These are phyloP conservation scores for Cutaneotrichosporon daszewskae DNA, from an alignment of 1,284 basidiomycete species.

Conservation along the genomic window DNA sequence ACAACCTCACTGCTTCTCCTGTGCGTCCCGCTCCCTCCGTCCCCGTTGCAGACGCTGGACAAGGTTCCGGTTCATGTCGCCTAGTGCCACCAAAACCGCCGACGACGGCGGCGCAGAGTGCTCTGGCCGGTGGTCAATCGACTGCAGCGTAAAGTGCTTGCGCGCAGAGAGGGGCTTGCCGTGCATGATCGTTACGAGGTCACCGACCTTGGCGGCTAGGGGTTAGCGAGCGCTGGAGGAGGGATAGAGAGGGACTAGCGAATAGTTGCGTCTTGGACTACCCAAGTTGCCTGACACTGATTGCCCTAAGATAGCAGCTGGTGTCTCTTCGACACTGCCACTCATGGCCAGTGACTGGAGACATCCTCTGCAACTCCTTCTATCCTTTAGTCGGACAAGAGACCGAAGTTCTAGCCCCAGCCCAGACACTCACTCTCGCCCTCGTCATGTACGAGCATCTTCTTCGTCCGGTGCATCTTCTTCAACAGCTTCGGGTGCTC, in stretches of 20 bases:
- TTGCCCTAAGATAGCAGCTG: no score
- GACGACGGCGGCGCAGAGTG: background rate
- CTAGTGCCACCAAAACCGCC: background rate
- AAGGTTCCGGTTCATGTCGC: background rate
- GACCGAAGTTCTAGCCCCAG: no score
- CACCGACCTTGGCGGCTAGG: conserved; percentile 30
- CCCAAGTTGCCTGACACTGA: no score
- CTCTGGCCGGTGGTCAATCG: conserved; percentile 17
- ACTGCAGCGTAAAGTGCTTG: conserved; percentile 29
- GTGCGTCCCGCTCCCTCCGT: no score
- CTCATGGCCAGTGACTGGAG: no score
- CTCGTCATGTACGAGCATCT: conserved; percentile 40
- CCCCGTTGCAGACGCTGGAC: no score
- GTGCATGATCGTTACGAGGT: conserved; percentile 37
- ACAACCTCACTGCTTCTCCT: no score
- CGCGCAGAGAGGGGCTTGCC: conserved; percentile 29
- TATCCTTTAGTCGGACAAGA: no score
- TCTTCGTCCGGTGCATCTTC: conserved; percentile 31
- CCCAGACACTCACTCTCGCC: conserved; percentile 30
- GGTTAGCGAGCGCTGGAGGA: background rate
- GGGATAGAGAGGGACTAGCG: no score
- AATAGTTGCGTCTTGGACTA: no score
- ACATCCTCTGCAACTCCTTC: no score
- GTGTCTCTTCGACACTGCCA: no score
- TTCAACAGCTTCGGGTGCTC: conserved; percentile 28